phyloP scores from a whole-genome alignment of 2,329 filamentous ascomycete genomes.

The Ophiostoma sp. region DNA sequence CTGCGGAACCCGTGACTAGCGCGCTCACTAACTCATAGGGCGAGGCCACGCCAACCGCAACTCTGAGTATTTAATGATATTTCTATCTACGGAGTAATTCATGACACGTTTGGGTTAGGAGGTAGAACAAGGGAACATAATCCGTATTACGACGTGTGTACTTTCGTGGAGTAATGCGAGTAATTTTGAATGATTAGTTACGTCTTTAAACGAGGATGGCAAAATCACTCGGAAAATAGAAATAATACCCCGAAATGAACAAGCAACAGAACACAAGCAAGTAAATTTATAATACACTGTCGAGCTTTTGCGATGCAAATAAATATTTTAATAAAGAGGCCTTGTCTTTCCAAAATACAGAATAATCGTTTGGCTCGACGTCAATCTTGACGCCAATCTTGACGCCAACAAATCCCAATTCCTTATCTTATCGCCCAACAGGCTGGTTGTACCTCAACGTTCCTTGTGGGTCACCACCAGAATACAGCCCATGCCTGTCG shows the following conservation, averaged over 20 bases:
- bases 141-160: too few species aligned
- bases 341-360: too few species aligned
- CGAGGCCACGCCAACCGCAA: slow-evolving; percentile 4
- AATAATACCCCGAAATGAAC: neutral
- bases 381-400: too few species aligned
- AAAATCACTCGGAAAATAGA: neutral
- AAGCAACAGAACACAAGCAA: too few species aligned
- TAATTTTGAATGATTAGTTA: neutral
- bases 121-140: neutral
- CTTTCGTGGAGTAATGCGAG: neutral
- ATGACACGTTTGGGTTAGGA: slow-evolving; percentile 2
- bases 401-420: neutral
- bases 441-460: slow-evolving; percentile 22
- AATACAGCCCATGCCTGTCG: slow-evolving; percentile 6
- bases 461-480: slow-evolving; percentile 20
- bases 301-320: too few species aligned
- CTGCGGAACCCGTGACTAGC: slow-evolving; percentile 6
- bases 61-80: neutral
- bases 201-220: neutral
- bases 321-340: too few species aligned
- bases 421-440: slow-evolving; percentile 25
- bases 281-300: too few species aligned
- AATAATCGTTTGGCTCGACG: too few species aligned
- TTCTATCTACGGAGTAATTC: slow-evolving; percentile 2
- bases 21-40: neutral